Conservation (phyloP, 164 flowering plant species). For the Magnolia officinalis region DNA sequence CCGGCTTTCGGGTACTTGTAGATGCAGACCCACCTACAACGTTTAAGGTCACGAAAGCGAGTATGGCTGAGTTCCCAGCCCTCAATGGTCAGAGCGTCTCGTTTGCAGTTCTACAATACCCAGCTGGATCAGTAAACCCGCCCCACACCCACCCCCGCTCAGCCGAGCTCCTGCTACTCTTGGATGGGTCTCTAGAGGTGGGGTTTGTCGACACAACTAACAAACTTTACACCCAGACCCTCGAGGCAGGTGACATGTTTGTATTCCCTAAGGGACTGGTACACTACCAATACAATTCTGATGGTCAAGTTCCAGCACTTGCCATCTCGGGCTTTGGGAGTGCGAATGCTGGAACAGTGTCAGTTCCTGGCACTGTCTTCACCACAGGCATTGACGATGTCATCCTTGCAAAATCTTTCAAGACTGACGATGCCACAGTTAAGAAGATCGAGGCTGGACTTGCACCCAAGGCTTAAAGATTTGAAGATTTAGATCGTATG, state of each 20-base stretch:
- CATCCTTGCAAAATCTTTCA: slow-evolving; percentile 10
- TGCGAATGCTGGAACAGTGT: slow-evolving; percentile 23
- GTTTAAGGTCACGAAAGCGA: slow-evolving; percentile 19
- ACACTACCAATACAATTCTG: slow-evolving; percentile 2
- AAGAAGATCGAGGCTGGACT: slow-evolving; percentile 12
- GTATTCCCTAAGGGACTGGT: slow-evolving; percentile 6
- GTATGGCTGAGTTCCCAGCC: slow-evolving; percentile 29
- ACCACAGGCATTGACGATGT: slow-evolving; percentile 3
- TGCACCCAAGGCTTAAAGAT: slow-evolving; percentile 7
- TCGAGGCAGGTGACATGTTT: slow-evolving; percentile 3
- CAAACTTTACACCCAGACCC: slow-evolving; percentile 5
- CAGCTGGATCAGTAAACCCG: neutral
- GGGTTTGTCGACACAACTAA: slow-evolving; percentile 5
- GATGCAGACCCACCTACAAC: neutral
- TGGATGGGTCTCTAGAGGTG: slow-evolving; percentile 1
- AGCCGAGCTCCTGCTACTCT: slow-evolving; percentile 4
- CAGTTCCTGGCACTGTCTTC: slow-evolving; percentile 7
- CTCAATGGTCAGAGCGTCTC: slow-evolving; percentile 34
- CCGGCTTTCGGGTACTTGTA: neutral
- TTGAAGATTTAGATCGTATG: neutral
- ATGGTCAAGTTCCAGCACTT: neutral
- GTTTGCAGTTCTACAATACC: slow-evolving; percentile 3
- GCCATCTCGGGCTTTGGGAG: slow-evolving; percentile 20
- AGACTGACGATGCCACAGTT: slow-evolving; percentile 13
- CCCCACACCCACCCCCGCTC: slow-evolving; percentile 9